Evolutionary conservation across 805 yeast species (phyloP), one percentile per base, ranked within the genome.

Genomic region (Candida dendrica): DNA sequence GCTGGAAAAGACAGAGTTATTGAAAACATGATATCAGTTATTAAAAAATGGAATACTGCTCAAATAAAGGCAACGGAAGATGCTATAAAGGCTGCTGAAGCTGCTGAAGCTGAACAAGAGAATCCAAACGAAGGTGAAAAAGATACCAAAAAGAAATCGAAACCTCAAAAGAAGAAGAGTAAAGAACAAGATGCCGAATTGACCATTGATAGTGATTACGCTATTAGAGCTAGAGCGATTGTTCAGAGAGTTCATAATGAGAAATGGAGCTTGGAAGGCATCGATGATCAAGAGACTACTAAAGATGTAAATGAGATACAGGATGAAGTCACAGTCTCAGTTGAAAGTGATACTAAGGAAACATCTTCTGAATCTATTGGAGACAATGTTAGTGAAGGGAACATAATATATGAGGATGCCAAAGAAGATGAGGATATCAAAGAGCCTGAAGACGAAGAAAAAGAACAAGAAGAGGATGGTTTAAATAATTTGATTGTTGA

Each of bases 1-100:
- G 86, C 84, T 0, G 75, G 88, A 3, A 67, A 78, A 47, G 74
- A 68, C 22, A 64, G 95, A 47, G 56, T 83, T 9, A 61, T 73
- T 2, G 71, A 60, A 3, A 77, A 74, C 3, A 65, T 81, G 55
- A 63, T 61, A 44, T 63, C 53, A 8, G 71, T 74, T 1, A 61
- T 81, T 10, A 60, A 62, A 1, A 56, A 62, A 34, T 84, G 91
- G 90, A 84, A 84, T 49, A 60, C 58, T 13, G 54, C 46, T 44
- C 46, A 17, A 37, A 20, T 18, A 39, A 45, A 50, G 32, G 57
- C 52, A 11, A 51, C 53, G 17, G 48, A 45, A 34, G 38, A 48
- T 31, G 9, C 47, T 44, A 15, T 22, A n/a, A 37, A 37, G 34
- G 27, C 22, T 9, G 37, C 26, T 2, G 38, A 38, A 15, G 19